These are phyloP conservation scores for Alternaria gansuensis DNA, from an alignment of 2,329 filamentous ascomycete species.

Conservation along the genomic window DNA sequence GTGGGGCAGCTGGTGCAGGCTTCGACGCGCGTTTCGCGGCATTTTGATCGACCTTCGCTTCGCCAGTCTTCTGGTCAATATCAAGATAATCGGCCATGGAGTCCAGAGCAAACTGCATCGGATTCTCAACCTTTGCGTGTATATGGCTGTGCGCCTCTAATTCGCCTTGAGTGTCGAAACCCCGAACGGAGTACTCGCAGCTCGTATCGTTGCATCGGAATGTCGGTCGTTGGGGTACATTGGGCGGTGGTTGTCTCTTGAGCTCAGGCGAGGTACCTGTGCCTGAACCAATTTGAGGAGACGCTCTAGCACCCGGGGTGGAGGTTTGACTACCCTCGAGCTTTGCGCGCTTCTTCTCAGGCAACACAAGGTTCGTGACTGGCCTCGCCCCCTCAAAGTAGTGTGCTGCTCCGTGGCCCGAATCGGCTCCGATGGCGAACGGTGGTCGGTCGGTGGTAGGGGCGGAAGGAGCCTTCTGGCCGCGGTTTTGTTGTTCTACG, in stretches of 20 bases:
- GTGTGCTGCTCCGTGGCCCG: conserved; percentile 66
- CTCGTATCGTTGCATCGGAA: conserved; percentile 64
- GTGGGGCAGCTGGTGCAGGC: conserved; percentile 32
- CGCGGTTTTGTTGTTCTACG: conserved; percentile 59
- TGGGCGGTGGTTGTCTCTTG: conserved; percentile 55
- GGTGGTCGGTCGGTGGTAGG: conserved; percentile 63
- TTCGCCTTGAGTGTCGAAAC: conserved; percentile 64
- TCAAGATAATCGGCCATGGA: conserved; percentile 62
- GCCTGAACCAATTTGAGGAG: conserved; percentile 50
- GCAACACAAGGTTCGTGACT: conserved; percentile 67
- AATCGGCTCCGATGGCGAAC: conserved; percentile 60
- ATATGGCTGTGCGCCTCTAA: conserved; percentile 64
- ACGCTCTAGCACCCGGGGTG: conserved; percentile 54
- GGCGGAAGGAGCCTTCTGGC: conserved; percentile 59
- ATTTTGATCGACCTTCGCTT: conserved; percentile 39
- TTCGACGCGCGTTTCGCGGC: conserved; percentile 36
- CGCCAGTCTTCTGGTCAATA: conserved; percentile 56
- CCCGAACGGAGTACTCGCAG: conserved; percentile 64
- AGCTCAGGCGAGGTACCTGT: conserved; percentile 57
- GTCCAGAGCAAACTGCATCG: conserved; percentile 65
- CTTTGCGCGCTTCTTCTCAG: conserved; percentile 66
- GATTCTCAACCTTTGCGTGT: conserved; percentile 64
- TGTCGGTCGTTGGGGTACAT: conserved; percentile 55
- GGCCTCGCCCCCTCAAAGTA: conserved; percentile 61
- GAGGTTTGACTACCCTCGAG: conserved; percentile 54